Evolutionary conservation across 2,329 filamentous ascomycete species (phyloP).

Genomic region (Leptographium radiaticola): DNA sequence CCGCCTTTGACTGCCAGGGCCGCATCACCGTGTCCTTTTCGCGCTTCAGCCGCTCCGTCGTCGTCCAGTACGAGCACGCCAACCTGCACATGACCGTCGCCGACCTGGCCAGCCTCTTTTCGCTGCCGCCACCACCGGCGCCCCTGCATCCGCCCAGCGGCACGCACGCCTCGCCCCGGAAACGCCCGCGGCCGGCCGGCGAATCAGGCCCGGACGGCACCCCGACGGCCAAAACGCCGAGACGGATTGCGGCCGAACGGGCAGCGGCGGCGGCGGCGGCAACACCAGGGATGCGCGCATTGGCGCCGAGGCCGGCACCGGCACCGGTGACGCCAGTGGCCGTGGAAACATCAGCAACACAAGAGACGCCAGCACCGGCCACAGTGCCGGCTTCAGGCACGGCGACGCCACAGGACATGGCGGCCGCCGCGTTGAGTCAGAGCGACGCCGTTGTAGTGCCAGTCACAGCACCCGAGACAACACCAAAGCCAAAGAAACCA

Average conservation of each 20-base stretch:
- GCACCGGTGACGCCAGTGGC: background rate
- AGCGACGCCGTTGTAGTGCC: no score
- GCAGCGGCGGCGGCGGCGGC: background rate
- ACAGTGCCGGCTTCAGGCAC: no score
- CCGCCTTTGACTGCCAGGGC: slow-evolving; percentile 47
- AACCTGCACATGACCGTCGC: slow-evolving; percentile 43
- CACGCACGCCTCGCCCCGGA: background rate
- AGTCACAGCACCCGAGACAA: no score
- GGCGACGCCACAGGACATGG: background rate
- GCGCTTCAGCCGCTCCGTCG: slow-evolving; percentile 31
- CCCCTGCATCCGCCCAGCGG: background rate
- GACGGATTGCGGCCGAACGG: background rate
- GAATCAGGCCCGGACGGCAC: background rate
- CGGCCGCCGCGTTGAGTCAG: background rate
- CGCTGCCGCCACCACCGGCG: slow-evolving; percentile 27
- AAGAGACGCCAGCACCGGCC: background rate
- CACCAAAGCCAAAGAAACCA: slow-evolving; percentile 1
- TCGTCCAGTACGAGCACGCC: slow-evolving; percentile 42
- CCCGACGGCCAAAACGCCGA: background rate
- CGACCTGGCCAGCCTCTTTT: slow-evolving; percentile 32
- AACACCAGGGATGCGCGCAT: background rate
- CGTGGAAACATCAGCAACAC: background rate
- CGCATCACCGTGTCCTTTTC: slow-evolving; percentile 35
- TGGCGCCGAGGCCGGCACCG: background rate
- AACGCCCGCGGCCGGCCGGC: slow-evolving; percentile 3